Conservation (phyloP, 148 eudicot genomes). For the Chenopodium berlandieri region DNA sequence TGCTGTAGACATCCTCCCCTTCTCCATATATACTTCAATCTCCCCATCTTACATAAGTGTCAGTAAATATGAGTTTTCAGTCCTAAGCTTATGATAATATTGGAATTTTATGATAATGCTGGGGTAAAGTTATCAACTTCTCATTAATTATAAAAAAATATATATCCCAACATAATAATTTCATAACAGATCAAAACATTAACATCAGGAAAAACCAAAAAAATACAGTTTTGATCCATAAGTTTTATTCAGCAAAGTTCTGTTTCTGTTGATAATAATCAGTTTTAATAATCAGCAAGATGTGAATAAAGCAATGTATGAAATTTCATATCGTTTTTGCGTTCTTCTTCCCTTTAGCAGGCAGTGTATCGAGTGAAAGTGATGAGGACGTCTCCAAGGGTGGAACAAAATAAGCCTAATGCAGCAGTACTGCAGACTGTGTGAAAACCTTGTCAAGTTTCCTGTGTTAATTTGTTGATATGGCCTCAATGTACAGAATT, state of each 20-base stretch:
- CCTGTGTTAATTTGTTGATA: background rate
- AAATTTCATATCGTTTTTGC: too few relatives aligned
- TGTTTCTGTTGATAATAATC: background rate
- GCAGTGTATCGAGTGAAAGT: slow-evolving; percentile 60
- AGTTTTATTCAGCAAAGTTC: background rate
- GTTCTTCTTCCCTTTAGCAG: slow-evolving; percentile 26
- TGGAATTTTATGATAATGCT: too few relatives aligned
- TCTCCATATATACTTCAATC: background rate
- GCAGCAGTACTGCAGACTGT: slow-evolving; percentile 38
- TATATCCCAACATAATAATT: too few relatives aligned
- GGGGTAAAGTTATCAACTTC: too few relatives aligned
- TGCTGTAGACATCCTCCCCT: background rate
- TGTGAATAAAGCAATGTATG: background rate
- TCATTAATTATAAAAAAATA: too few relatives aligned
- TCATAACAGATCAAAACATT: too few relatives aligned
- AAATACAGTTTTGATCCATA: too few relatives aligned
- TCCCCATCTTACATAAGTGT: background rate
- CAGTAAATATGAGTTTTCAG: background rate
- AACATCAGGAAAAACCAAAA: too few relatives aligned
- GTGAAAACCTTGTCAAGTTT: slow-evolving; percentile 2
- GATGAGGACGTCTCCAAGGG: slow-evolving; percentile 30
- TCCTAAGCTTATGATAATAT: too few relatives aligned
- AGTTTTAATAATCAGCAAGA: background rate
- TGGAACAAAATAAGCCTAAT: slow-evolving; percentile 25
- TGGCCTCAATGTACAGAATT: slow-evolving; percentile 30